Evolutionary conservation across 192 early-diverging fungal species (phyloP).

Genomic region (Diversispora epigaea): DNA sequence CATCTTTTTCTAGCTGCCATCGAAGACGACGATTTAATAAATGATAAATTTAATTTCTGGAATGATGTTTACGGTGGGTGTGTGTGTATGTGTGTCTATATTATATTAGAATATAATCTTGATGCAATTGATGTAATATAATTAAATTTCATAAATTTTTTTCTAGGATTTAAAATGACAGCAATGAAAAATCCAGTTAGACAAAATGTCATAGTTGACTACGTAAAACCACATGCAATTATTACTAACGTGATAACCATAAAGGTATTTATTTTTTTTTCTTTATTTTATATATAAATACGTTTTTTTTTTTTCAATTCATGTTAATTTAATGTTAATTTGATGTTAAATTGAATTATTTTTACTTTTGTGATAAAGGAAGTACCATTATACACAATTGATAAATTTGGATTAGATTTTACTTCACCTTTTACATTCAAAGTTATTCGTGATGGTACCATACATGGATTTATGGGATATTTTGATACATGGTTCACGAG

Average conservation of each 20-base stretch:
- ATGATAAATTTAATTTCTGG: slow-evolving; percentile 43
- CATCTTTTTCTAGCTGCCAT: slow-evolving; percentile 70
- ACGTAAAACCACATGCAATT: slow-evolving; percentile 83
- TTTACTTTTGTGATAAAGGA: slow-evolving; percentile 34
- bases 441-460: slow-evolving; percentile 77
- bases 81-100: not conserved
- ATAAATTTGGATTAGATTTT: slow-evolving; percentile 85
- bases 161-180: slow-evolving; percentile 96
- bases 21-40: slow-evolving; percentile 87
- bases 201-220: slow-evolving; percentile 93
- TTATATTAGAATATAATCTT: not conserved
- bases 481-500: slow-evolving; percentile 96
- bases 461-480: slow-evolving; percentile 93
- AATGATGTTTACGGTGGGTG: slow-evolving; percentile 42
- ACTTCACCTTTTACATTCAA: slow-evolving; percentile 77
- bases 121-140: not conserved
- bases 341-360: no score
- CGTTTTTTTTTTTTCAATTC: not conserved
- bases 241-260: slow-evolving; percentile 77
- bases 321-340: no score
- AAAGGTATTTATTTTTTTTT: slow-evolving; percentile 49
- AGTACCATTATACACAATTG: slow-evolving; percentile 82
- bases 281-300: not conserved
- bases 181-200: slow-evolving; percentile 87
- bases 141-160: not conserved